phyloP scores from a whole-genome alignment of 2,329 filamentous ascomycete species.

The Byssoonygena ceratinophila region DNA sequence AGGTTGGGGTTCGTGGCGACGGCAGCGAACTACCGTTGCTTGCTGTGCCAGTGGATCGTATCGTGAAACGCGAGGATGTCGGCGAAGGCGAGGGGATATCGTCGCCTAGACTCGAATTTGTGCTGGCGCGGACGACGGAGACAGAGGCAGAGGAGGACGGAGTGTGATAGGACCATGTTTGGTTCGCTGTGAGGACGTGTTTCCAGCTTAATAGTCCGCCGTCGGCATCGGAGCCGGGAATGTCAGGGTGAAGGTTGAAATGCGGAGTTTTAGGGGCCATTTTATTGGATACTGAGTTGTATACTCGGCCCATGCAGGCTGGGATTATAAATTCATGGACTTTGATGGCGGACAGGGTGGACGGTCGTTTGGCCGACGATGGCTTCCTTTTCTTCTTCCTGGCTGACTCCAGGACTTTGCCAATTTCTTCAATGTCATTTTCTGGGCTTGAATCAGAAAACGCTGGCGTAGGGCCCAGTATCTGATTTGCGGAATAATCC shows the following conservation, averaged over 20 bases:
- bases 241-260: constrained; percentile 35
- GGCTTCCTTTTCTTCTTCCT: constrained; percentile 8
- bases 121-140: constrained; percentile 16
- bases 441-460: constrained; percentile 22
- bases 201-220: constrained; percentile 38
- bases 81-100: constrained; percentile 14
- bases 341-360: constrained; percentile 19
- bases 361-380: not conserved
- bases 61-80: constrained; percentile 15
- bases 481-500: constrained; percentile 33
- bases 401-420: constrained; percentile 11
- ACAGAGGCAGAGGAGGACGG: constrained; percentile 27
- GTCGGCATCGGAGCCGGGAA: constrained; percentile 34
- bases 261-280: constrained; percentile 22
- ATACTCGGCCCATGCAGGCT: constrained; percentile 32
- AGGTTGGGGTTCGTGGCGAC: constrained; percentile 16
- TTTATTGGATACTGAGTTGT: constrained; percentile 5
- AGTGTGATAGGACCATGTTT: constrained; percentile 30
- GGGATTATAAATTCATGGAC: constrained; percentile 36
- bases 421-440: constrained; percentile 20
- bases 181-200: constrained; percentile 34
- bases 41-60: constrained; percentile 11
- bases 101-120: constrained; percentile 12
- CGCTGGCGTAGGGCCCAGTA: constrained; percentile 3
- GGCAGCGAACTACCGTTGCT: constrained; percentile 17